Conservation (phyloP, 1,139 yeast species). For the Pichia sp. region DNA sequence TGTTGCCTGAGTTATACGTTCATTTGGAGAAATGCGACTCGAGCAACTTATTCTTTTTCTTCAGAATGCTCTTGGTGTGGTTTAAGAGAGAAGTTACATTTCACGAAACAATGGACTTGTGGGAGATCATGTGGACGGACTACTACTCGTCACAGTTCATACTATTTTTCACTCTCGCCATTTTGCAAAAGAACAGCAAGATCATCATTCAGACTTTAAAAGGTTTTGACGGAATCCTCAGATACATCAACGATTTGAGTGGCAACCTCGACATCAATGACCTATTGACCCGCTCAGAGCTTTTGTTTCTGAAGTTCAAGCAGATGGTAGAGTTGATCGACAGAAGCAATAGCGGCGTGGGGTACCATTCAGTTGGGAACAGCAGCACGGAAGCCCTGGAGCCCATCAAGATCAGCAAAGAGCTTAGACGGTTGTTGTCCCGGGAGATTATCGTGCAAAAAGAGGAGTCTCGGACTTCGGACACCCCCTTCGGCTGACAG, state of each 20-base stretch:
- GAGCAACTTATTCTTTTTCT: slow-evolving; percentile 85
- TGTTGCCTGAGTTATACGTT: slow-evolving; percentile 78
- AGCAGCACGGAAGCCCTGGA: not conserved
- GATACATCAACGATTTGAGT: slow-evolving; percentile 86
- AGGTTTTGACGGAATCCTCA: slow-evolving; percentile 85
- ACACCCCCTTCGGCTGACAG: slow-evolving; percentile 30
- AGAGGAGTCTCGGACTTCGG: slow-evolving; percentile 52
- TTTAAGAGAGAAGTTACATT: slow-evolving; percentile 87
- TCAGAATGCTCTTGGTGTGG: slow-evolving; percentile 93
- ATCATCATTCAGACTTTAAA: slow-evolving; percentile 69
- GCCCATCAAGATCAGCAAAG: slow-evolving; percentile 40
- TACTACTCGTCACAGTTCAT: slow-evolving; percentile 81
- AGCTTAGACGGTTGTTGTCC: slow-evolving; percentile 56
- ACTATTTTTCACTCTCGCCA: slow-evolving; percentile 79
- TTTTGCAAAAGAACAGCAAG: slow-evolving; percentile 80
- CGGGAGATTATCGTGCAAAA: slow-evolving; percentile 59
- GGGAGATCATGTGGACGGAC: slow-evolving; percentile 95
- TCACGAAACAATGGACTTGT: slow-evolving; percentile 69
- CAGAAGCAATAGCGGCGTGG: slow-evolving; percentile 42
- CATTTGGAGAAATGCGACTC: slow-evolving; percentile 88
- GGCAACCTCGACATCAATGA: slow-evolving; percentile 68
- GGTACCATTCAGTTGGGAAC: slow-evolving; percentile 16
- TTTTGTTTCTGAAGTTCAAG: slow-evolving; percentile 72
- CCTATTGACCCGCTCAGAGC: slow-evolving; percentile 73
- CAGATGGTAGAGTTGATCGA: slow-evolving; percentile 77